These are phyloP conservation scores for Boechera divaricarpa DNA, from an alignment of 345 rosid species.

Conservation along the genomic window DNA sequence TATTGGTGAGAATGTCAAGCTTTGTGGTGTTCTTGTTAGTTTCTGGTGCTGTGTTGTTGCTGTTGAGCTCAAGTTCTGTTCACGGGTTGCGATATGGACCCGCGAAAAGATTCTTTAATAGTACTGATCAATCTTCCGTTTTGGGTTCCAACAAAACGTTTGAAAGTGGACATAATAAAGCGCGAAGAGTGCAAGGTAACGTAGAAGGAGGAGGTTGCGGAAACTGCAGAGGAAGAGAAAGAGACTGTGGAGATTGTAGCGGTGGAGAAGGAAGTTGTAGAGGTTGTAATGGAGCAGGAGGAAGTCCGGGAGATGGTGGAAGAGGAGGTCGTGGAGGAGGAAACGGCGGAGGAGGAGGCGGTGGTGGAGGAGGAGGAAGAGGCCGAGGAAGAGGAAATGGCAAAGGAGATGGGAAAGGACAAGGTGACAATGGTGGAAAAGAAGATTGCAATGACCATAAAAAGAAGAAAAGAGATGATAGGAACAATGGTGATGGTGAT, in stretches of 20 bases:
- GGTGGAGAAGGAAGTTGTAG: constrained; percentile 16
- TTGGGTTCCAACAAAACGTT: constrained; percentile 6
- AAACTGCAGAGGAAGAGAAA: constrained; percentile 23
- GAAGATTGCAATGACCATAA: constrained; percentile 38
- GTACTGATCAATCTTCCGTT: constrained; percentile 4
- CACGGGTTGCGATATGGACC: constrained; percentile 29
- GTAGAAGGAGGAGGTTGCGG: constrained; percentile 24
- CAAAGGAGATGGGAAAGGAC: constrained; percentile 8
- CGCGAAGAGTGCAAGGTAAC: constrained; percentile 26
- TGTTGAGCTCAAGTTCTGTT: constrained; percentile 31
- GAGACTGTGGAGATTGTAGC: constrained; percentile 27
- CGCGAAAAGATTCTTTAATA: not conserved
- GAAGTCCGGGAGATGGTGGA: constrained; percentile 26
- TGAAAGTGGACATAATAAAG: constrained; percentile 23
- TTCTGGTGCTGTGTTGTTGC: constrained; percentile 17
- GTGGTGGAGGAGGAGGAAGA: not conserved
- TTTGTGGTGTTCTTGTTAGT: constrained; percentile 22
- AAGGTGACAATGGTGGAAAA: constrained; percentile 23
- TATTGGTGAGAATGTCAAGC: constrained; percentile 28
- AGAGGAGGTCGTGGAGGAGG: constrained; percentile 26
- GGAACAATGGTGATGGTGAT: constrained; percentile 16
- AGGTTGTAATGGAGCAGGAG: constrained; percentile 32
- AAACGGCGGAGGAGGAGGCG: too few species aligned
- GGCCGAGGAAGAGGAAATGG: not conserved
- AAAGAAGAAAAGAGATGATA: constrained; percentile 35